A percentile compares a stretch with the other conserved stretches of the same genome.
phyloP scores from a whole-genome alignment of 345 rosid species.

The Lepidium sativum region DNA sequence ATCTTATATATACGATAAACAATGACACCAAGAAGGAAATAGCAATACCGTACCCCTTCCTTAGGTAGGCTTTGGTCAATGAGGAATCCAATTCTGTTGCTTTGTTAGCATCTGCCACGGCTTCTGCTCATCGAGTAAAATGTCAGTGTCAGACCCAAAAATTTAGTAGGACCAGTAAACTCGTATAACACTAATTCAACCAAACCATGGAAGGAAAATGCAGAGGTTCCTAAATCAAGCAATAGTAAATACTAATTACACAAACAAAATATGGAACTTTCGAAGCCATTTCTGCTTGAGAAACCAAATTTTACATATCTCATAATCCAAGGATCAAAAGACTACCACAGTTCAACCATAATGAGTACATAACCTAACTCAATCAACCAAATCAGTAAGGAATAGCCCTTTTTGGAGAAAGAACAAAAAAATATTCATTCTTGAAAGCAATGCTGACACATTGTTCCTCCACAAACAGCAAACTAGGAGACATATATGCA shows the following conservation, averaged over 20 bases:
- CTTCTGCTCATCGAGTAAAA: constrained; percentile 44
- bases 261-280: not conserved
- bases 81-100: constrained; percentile 70
- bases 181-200: not conserved
- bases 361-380: not conserved
- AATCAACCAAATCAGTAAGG: not conserved
- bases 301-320: not conserved
- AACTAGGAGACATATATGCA: not conserved
- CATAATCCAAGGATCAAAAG: not conserved
- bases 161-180: not conserved
- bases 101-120: constrained; percentile 70
- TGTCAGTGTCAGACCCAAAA: not conserved
- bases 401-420: too few species aligned
- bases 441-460: not conserved
- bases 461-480: not conserved
- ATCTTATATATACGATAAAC: not conserved
- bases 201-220: not conserved
- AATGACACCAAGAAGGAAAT: not conserved
- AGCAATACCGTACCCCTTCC: constrained; percentile 59
- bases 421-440: not conserved
- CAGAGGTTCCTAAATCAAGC: not conserved
- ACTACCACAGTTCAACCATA: not conserved
- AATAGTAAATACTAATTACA: not conserved
- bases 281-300: not conserved
- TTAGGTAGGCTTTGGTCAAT: constrained; percentile 66